phyloP scores from a whole-genome alignment of 2,329 filamentous ascomycete species.

The Fusarium clavum region DNA sequence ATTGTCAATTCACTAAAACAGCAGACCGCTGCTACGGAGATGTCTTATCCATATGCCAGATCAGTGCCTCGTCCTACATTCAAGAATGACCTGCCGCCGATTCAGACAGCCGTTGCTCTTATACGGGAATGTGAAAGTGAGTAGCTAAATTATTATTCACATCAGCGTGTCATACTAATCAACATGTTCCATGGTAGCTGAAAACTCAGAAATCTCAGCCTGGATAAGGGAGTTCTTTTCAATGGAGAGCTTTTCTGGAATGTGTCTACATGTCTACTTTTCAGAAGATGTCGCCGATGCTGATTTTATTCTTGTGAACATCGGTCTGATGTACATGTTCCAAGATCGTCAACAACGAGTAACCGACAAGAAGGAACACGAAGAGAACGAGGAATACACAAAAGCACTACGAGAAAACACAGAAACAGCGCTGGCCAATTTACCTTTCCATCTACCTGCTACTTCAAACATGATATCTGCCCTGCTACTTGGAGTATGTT shows the following conservation, averaged over 20 bases:
- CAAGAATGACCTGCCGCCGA: constrained; percentile 41
- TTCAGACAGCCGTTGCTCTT: constrained; percentile 40
- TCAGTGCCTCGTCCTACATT: constrained; percentile 35
- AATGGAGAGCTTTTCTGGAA: constrained; percentile 48
- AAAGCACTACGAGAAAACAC: constrained; percentile 46
- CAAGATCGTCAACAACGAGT: constrained; percentile 37
- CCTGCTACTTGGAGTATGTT: constrained; percentile 41
- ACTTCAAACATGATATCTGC: constrained; percentile 45
- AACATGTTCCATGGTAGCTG: constrained; percentile 1
- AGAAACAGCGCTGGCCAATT: constrained; percentile 48
- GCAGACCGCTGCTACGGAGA: constrained; percentile 41
- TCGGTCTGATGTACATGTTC: constrained; percentile 49
- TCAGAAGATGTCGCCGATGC: constrained; percentile 49
- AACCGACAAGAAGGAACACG: constrained; percentile 31
- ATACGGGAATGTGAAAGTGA: constrained; percentile 40
- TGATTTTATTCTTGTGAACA: constrained; percentile 51
- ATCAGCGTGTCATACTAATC: constrained; percentile 2
- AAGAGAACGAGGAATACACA: constrained; percentile 43
- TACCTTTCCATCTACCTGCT: constrained; percentile 50
- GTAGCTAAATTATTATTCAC: background rate
- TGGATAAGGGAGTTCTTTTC: constrained; percentile 50
- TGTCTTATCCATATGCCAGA: constrained; percentile 42
- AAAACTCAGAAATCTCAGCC: constrained; percentile 40
- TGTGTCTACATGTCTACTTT: constrained; percentile 51
- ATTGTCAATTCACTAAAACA: constrained; percentile 44